Evolutionary conservation across 331 rosid species (phyloP), one percentile per base, ranked within the genome.

Genomic region (Saraca asoca): DNA sequence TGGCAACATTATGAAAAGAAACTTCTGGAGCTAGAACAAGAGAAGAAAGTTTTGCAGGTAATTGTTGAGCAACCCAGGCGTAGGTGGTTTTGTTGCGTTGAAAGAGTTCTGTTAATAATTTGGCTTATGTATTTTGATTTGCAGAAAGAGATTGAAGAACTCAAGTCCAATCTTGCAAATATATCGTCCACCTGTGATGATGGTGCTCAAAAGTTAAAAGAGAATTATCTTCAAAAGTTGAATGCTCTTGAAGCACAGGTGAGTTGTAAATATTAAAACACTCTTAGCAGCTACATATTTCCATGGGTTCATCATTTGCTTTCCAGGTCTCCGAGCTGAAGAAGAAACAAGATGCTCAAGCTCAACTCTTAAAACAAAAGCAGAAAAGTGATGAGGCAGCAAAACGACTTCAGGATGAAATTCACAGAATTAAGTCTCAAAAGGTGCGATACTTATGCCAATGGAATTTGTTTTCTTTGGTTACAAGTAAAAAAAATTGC

Each of bases 331-430:
- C 85, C 7, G 97, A 82, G 67, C 75, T 94, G 76, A 94, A 88
- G 75, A 90, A 86, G 82, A 90, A 90, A 35, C 96, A 94, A 62
- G 99, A 88, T 66, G 96, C 92, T 61, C 99, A 94, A 59, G 92
- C 96, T 75, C 97, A 90, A 68, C 67, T 86, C 15, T 39, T 90
- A 76, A 83, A 70, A 71, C 99, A 94, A 79, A 94, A 94, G 54
- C 91, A 90, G 68, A 94, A 79, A 66, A 86, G 91, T 65, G 99
- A 94, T 4, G 99, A 94, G 83, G 92, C 90, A 51, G 88, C 96
- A 9, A 90, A 72, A 75, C 80, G 85, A 54, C 88, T 94, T 50
- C 95, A 86, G 15, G 99, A 90, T 80, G 99, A 94, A 62, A 94
- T 94, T 64, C 97, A 94, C 5, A 81, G 83, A 83, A 94, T 94